phyloP scores from a whole-genome alignment of 768 basidiomycete genomes.

The Suillus bovinus region DNA sequence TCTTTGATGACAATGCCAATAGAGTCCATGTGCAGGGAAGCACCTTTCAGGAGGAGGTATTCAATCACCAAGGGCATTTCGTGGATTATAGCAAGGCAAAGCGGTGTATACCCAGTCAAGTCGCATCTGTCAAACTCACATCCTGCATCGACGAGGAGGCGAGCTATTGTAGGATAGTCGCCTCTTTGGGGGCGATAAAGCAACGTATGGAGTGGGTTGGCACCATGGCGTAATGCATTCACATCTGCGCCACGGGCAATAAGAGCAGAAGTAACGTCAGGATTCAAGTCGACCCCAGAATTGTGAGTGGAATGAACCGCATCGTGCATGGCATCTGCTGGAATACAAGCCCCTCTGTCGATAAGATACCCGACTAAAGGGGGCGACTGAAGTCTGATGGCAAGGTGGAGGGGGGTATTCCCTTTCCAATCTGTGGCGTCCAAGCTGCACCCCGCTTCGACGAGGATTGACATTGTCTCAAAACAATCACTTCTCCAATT shows the following conservation, averaged over 20 bases:
- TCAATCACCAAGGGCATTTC: neutral
- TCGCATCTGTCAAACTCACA: neutral
- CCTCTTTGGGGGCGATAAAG: neutral
- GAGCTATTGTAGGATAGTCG: neutral
- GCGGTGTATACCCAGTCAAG: neutral
- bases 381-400: neutral
- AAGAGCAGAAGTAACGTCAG: neutral
- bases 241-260: neutral
- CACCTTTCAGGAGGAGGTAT: neutral
- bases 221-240: neutral
- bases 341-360: neutral
- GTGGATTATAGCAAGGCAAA: neutral
- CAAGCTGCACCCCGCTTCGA: conserved; percentile 5
- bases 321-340: neutral
- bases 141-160: neutral
- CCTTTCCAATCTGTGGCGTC: neutral
- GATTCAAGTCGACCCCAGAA: neutral
- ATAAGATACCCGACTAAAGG: conserved; percentile 6
- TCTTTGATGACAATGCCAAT: neutral
- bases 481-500: neutral
- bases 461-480: neutral
- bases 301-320: neutral
- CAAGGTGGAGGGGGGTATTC: neutral
- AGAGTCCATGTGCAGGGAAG: neutral
- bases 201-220: neutral